phyloP scores from a whole-genome alignment of 2,329 filamentous ascomycete species.

The Penicillium concentricum region DNA sequence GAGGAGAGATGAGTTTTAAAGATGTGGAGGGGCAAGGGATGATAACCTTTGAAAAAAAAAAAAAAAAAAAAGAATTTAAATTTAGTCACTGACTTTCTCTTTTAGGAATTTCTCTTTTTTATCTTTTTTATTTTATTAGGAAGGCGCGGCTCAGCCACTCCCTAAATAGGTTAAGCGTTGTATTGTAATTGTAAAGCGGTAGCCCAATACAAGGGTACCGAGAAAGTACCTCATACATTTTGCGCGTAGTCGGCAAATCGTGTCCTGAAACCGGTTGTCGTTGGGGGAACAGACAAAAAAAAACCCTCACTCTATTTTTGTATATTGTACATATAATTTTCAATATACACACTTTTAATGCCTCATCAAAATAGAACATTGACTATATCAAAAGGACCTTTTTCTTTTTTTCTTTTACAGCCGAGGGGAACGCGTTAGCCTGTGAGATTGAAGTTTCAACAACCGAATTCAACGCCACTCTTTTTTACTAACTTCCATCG shows the following conservation, averaged over 20 bases:
- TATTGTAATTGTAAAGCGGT: constrained; percentile 1
- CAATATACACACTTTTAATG: constrained; percentile 3
- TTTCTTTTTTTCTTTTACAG: not conserved
- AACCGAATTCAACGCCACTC: constrained; percentile 17
- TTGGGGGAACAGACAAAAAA: constrained; percentile 22
- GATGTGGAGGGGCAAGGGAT: constrained; percentile 24
- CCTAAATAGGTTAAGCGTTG: constrained; percentile 6
- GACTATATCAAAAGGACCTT: not conserved
- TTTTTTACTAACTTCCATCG: not conserved
- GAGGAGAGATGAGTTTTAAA: constrained; percentile 26
- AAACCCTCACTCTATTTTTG: constrained; percentile 19
- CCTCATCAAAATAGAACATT: constrained; percentile 8
- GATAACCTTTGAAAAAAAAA: constrained; percentile 3
- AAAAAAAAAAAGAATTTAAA: constrained; percentile 27
- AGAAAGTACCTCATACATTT: constrained; percentile 14
- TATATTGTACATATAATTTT: not conserved
- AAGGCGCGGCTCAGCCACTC: constrained; percentile 18
- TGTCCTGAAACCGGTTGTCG: constrained; percentile 23
- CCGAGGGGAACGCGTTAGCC: constrained; percentile 5
- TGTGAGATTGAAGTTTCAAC: constrained; percentile 1
- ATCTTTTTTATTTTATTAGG: not conserved
- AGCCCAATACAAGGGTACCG: constrained; percentile 6
- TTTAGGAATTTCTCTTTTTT: constrained; percentile 12
- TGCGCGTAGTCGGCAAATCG: not conserved
- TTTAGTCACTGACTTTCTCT: constrained; percentile 22